Base-by-base conservation (phyloP, 2,329 filamentous ascomycete species). In the Ascochyta clinopodiicola region DNA sequence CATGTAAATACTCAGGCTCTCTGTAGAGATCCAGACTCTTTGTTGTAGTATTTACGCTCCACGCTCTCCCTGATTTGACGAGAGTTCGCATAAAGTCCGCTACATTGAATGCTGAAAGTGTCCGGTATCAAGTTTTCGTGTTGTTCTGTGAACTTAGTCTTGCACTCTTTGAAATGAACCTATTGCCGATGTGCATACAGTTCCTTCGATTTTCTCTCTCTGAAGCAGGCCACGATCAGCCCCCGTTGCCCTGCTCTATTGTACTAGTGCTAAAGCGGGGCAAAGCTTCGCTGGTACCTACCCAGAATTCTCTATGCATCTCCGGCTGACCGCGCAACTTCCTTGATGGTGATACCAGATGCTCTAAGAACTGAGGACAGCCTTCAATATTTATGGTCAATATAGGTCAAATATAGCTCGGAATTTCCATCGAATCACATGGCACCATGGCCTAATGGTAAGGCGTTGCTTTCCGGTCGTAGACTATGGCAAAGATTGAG, bases 381-480 rank as follows among this genome's bases (percentile, higher is more conserved):
- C 17, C 17, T 1, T 17, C 17, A 17, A 17, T 1, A 17, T 17
- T 17, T 17, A 17, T 4, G 4, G 3, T 19, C 9, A 32, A 44
- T 44, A 44, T 25, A 39, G n/a, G 1, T 13, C 4, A 0, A 1
- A 36, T 19, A 42, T 21, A 4, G 17, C 17, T 17, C 17, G 2
- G 17, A 17, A 17, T 10, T 5, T 3, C 21, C 31, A 50, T 32
- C 46, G 13, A 56, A 51, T 35, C 13, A 38, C 5, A 12, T 9
- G 71, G 71, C 71, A 71, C 67, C 70, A 68, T 77, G 74, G 74
- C 74, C 74, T 76, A 77, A 77, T 77, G 74, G 74, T 75, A 77
- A 76, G 73, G 74, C 72, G 74, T 75, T 76, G 72, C 74, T 77
- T 77, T 77, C 74, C 74, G 74, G 74, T 24, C 6, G 6, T 24